Evolutionary conservation across 306 rosid genomes (phyloP), one percentile per base, ranked within the genome.

Genomic region (Begonia fuchsioides): DNA sequence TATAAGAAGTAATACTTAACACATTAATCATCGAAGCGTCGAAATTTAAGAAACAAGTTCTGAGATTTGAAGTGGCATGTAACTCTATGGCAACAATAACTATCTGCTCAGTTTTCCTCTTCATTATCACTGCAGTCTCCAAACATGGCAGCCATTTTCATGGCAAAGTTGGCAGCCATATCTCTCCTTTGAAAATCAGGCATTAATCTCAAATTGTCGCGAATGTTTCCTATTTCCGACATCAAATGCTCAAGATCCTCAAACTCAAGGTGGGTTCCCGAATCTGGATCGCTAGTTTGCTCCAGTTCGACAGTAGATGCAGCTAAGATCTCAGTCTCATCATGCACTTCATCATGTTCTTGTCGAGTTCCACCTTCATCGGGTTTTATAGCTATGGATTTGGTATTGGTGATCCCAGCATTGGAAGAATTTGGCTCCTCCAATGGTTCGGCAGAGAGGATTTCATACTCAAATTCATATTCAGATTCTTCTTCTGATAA

Each of bases 191-290:
- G 86, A 67, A 80, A 83, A 72, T 83, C 96, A 10, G 94, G 94
- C 93, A 88, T 83, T 70, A 83, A 64, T 68, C 96, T 83, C 70
- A 88, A 63, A 47, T 71, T 77, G 15, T 60, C 66, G 9, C 87
- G 94, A 81, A 75, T 64, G 60, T 77, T 87, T 53, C 94, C 87
- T 38, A 87, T 80, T 77, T 80, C 93, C 13, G 93, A 80, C 96
- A 83, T 80, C 74, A 87, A 54, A 56, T 74, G 85, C 52, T 83
- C 96, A 75, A 80, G 56, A 74, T 76, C 93, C 68, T 87, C 96
- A 7, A 83, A 49, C 19, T 80, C 88, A 38, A 80, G 66, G 43
- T 20, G 62, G 19, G 57, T 41, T 32, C 55, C 64, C 32, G 64
- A 67, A 2, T 46, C 70, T 15, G 45, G 51, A 32, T 72, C 71